Conservation (phyloP, 2,329 filamentous ascomycete genomes). For the Fusarium floridanum region DNA sequence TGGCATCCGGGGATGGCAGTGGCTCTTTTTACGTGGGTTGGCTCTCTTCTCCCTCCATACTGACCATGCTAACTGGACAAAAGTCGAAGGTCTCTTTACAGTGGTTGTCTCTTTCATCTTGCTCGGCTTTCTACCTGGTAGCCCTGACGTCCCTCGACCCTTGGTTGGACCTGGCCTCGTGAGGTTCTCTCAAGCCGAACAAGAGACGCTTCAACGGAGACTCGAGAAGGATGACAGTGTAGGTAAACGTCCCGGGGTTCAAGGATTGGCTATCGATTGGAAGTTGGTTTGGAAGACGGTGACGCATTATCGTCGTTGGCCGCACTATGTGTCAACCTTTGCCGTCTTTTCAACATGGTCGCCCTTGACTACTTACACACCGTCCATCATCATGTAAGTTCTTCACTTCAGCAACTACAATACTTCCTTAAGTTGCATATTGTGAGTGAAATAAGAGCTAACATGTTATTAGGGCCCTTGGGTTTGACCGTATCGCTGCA, state of each 20-base stretch:
- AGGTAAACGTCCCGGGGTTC: slow-evolving; percentile 48
- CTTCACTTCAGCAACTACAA: neutral
- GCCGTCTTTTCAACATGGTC: slow-evolving; percentile 66
- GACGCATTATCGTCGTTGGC: slow-evolving; percentile 60
- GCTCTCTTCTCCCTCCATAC: too few species aligned
- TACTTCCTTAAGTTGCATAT: neutral
- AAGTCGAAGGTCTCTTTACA: slow-evolving; percentile 61
- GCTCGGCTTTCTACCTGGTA: slow-evolving; percentile 58
- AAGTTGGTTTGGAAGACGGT: slow-evolving; percentile 59
- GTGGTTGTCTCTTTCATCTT: slow-evolving; percentile 55
- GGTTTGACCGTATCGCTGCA: slow-evolving; percentile 59
- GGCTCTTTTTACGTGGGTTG: slow-evolving; percentile 61
- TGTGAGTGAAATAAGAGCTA: neutral
- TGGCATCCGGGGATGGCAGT: slow-evolving; percentile 62
- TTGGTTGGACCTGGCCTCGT: slow-evolving; percentile 55
- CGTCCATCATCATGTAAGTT: slow-evolving; percentile 57
- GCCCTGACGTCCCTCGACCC: slow-evolving; percentile 55
- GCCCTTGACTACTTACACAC: slow-evolving; percentile 65
- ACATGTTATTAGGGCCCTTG: neutral
- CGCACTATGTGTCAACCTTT: slow-evolving; percentile 62
- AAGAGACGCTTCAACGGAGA: slow-evolving; percentile 50
- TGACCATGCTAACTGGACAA: neutral
- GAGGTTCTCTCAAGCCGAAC: slow-evolving; percentile 52
- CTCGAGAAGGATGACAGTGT: slow-evolving; percentile 51
- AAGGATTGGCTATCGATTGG: slow-evolving; percentile 51